Evolutionary conservation across 1,284 basidiomycete species (phyloP), one percentile per base, ranked within the genome.

Genomic region (Pascua sp.): DNA sequence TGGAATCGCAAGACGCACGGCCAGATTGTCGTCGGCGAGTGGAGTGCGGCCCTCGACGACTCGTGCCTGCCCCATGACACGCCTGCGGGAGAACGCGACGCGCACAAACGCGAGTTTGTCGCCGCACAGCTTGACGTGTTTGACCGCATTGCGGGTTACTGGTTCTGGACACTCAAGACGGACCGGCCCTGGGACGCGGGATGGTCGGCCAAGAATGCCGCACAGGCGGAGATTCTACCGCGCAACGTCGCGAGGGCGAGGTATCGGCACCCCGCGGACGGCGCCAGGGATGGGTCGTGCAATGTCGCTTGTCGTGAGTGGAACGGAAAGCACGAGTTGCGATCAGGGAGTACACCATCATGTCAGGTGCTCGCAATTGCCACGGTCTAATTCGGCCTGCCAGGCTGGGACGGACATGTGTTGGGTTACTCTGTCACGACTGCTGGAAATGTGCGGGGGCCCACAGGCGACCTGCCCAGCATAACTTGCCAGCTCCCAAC

Each of bases 151-250:
- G 87, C 87, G 56, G 91, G 91, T 3, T 89, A 84, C 82, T 93
- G 86, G 78, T 93, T 88, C 75, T 95, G 91, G 91, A 91, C 89
- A 43, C 88, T 85, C 72, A 90, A 87, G 80, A 91, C 91, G 73
- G 82, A 86, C 54, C 75, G 80, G 8, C 75, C 71, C 3, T 85
- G 86, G 61, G 89, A 91, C 71, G 82, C 81, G 2, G 89, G 89
- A 1, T 93, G 91, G 90, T 84, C 84, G 46, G 82, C 89, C 41
- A 80, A 82, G 60, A 85, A 90, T 69, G 87, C 88, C 0, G 81
- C 85, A 0, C 81, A 81, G 45, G 80, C 80, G 1, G 85, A 85
- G 10, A 83, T 88, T 13, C 81, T 88, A 61, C 87, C 86, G 0
- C 37, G 63, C 0, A 80, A 70, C 55, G 73, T 83, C n/a, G 81